Base-by-base conservation (phyloP, 2,329 filamentous ascomycete genomes). In the Metarhizium guizhouense region DNA sequence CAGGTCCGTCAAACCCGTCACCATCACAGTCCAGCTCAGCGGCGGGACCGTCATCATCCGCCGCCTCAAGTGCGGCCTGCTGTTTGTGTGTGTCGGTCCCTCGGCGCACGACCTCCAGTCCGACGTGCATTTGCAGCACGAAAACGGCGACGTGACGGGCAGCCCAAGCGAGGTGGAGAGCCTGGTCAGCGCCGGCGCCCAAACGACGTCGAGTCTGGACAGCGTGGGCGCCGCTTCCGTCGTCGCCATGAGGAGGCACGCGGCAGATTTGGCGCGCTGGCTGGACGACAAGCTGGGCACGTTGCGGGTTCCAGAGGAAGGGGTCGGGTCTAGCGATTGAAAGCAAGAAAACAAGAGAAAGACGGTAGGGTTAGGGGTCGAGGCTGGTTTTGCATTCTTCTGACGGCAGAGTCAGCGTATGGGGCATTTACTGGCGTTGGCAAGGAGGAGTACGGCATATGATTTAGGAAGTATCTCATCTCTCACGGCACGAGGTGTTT, bases 71-170 rank as follows among this genome's bases (percentile, higher is more conserved):
- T 85, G 82, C 66, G 81, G 81, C 18, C 73, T 86, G 49, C 71
- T 86, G 42, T 83, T 86, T 59, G 79, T 85, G 50, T 83, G 80
- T 61, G 76, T 85, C 45, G 82, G 82, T 0, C 74, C 78, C 1
- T 64, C 73, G 3, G 63, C 68, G 55, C 64, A 67, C 14, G 56
- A 59, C 30, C 16, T 54, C 43, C 50, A 65, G 63, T 47, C 54
- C 59, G 13, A 57, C 38, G 42, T 60, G 59, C 62, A 63, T 38
- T 52, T 57, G 36, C 61, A 57, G 25, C 61, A 60, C 25, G 60
- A 67, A 20, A 68, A 69, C 40, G 69, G 67, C 54, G 65, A 69
- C 53, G 64, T 65, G 62, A n/a, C 47, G 5, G 57, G 73, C 65
- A 71, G 66, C 47, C 69, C 70, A 25, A 68, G 76, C 52, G 76